Evolutionary conservation across 495 filamentous ascomycete species (phyloP).

Genomic region (Melanomma pulvis-pyrius): DNA sequence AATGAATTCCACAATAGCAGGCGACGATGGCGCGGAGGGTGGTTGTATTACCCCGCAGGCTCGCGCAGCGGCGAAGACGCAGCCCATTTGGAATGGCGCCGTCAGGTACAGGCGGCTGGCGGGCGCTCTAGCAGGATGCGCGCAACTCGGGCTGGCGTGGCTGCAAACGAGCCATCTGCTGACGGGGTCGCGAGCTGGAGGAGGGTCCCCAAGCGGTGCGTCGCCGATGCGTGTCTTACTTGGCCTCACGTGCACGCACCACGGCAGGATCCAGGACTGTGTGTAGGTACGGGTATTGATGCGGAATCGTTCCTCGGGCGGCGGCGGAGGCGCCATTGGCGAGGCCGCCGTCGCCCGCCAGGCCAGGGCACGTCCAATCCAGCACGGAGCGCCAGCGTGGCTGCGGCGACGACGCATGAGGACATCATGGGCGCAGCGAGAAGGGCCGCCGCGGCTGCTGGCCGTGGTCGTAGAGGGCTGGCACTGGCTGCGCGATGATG

Average conservation of each 20-base stretch:
- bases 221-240: slow-evolving; percentile 29
- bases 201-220: slow-evolving; percentile 1
- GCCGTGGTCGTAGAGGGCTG: background rate
- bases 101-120: slow-evolving; percentile 11
- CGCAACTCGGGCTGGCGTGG: background rate
- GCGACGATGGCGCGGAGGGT: background rate
- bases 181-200: background rate
- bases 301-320: slow-evolving; percentile 14
- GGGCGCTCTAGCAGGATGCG: background rate
- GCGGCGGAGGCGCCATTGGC: slow-evolving; percentile 13
- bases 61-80: background rate
- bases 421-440: slow-evolving; percentile 13
- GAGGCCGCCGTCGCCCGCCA: background rate
- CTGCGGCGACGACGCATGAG: slow-evolving; percentile 9
- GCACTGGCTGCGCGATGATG: slow-evolving; percentile 18
- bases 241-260: slow-evolving; percentile 18
- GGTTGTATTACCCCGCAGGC: slow-evolving; percentile 15
- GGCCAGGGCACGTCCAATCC: background rate
- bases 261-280: too few relatives aligned
- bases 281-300: background rate
- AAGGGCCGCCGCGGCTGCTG: background rate
- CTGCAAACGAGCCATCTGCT: background rate
- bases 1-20: background rate
- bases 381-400: background rate
- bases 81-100: background rate